These are phyloP conservation scores for Scorias spongiosa DNA, from an alignment of 2,329 filamentous ascomycete genomes.

Conservation along the genomic window DNA sequence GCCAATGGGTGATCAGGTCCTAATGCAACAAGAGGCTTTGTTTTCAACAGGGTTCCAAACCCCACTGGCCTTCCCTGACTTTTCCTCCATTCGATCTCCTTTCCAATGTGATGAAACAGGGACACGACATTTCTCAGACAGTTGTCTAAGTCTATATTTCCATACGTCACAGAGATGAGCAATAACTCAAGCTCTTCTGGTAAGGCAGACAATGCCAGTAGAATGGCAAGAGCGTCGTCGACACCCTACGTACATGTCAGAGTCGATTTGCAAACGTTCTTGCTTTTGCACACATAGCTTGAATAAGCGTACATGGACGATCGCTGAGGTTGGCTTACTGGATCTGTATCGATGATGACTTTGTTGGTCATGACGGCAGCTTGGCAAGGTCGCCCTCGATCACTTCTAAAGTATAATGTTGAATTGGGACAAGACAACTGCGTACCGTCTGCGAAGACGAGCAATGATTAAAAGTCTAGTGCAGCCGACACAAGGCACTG, in stretches of 20 bases:
- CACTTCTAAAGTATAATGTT: too few relatives aligned
- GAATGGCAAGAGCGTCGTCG: slow-evolving; percentile 79
- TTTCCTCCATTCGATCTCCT: slow-evolving; percentile 73
- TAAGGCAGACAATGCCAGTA: slow-evolving; percentile 69
- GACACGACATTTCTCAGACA: slow-evolving; percentile 81
- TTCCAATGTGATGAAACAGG: slow-evolving; percentile 81
- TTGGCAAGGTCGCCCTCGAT: too few relatives aligned
- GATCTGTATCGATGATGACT: slow-evolving; percentile 94
- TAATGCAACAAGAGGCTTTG: slow-evolving; percentile 61
- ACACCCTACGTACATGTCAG: slow-evolving; percentile 42
- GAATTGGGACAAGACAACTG: too few relatives aligned
- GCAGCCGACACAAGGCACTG: too few relatives aligned
- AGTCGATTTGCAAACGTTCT: slow-evolving; percentile 1
- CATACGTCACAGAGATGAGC: slow-evolving; percentile 80
- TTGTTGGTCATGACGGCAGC: slow-evolving; percentile 27
- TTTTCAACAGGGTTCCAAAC: slow-evolving; percentile 55
- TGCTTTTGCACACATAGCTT: not conserved
- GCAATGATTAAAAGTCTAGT: too few relatives aligned
- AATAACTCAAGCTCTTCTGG: slow-evolving; percentile 74
- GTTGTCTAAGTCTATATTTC: slow-evolving; percentile 77
- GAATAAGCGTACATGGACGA: not conserved
- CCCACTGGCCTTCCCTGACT: slow-evolving; percentile 50
- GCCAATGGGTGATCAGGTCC: slow-evolving; percentile 76
- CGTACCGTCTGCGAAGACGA: too few relatives aligned
- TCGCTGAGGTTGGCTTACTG: slow-evolving; percentile 44